Base-by-base conservation (phyloP, 805 yeast species). In the Lachancea dasiensis region DNA sequence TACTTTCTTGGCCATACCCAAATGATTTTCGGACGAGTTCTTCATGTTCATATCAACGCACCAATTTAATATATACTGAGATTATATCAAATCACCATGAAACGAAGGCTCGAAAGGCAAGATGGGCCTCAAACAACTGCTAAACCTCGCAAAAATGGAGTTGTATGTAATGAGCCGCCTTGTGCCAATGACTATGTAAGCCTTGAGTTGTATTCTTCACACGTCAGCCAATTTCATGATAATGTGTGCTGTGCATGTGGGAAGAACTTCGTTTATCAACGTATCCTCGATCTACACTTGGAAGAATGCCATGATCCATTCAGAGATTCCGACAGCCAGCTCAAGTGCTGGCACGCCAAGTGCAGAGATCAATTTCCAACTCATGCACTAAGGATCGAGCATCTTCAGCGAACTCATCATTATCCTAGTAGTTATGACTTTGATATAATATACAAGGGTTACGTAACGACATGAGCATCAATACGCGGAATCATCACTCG, bases 261-360 rank as follows among this genome's bases (percentile, higher is more conserved):
- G 7, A 56, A 49, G 28, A 57, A 51, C 41, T 70, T 75, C 40
- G 78, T 79, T 0, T 60, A 64, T n/a, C 58, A 63, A 8, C 49
- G 42, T 27, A 45, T 69, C 6, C 54, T 77, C 15, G 63, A 65
- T 4, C 46, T 76, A 11, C 83, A 77, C 45, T 63, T 75, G 1
- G 61, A 64, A 18, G 82, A 77, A 45, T 58, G 60, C 39, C 82
- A 77, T 47, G 70, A 73, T 49, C 74, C 79, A 3, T 68, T 75
- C 30, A 48, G 56, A 4, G 44, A 45, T 15, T 8, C 21, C 7
- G 60, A 67, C 3, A 48, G 54, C 31, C 50, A 55, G 32, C 69
- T 65, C 19, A 46, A 55, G 8, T 77, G 83, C 42, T 67, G 74
- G 30, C 63, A 58, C 5, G 46, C 47, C 11, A 56, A 48, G 3